Evolutionary conservation across 805 yeast genomes (phyloP).

Genomic region (Maudiozyma saulgeensis): DNA sequence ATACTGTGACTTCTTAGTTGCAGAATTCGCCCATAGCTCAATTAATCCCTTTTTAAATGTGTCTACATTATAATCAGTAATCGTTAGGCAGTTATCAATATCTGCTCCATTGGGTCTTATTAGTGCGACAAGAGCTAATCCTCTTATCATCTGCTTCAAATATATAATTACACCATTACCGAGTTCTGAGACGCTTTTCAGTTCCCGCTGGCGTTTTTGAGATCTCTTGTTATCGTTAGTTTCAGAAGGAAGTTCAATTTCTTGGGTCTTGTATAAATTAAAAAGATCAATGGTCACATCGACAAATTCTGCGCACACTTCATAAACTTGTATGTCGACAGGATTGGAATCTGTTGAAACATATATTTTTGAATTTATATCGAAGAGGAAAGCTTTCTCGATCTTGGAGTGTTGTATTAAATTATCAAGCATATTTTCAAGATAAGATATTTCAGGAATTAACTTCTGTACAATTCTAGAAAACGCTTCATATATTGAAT

Average conservation of each 20-base stretch:
- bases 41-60: slow-evolving; percentile 68
- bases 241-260: background rate
- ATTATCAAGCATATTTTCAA: slow-evolving; percentile 83
- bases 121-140: slow-evolving; percentile 82
- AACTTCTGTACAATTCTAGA: slow-evolving; percentile 86
- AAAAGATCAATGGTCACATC: slow-evolving; percentile 88
- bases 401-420: slow-evolving; percentile 81
- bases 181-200: slow-evolving; percentile 63
- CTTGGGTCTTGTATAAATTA: slow-evolving; percentile 43
- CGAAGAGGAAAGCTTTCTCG: slow-evolving; percentile 89
- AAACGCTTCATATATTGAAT: slow-evolving; percentile 91
- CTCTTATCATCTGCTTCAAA: slow-evolving; percentile 85
- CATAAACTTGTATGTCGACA: slow-evolving; percentile 89
- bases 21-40: slow-evolving; percentile 42
- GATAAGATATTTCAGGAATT: slow-evolving; percentile 76
- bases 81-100: slow-evolving; percentile 42
- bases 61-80: slow-evolving; percentile 83
- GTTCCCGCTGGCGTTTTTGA: slow-evolving; percentile 25
- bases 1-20: too few species aligned
- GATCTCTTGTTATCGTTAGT: background rate
- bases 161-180: slow-evolving; percentile 80
- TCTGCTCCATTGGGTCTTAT: slow-evolving; percentile 56
- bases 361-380: slow-evolving; percentile 83
- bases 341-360: slow-evolving; percentile 95
- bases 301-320: slow-evolving; percentile 93